Evolutionary conservation across 2,329 filamentous ascomycete genomes (phyloP), one percentile per base, ranked within the genome.

Genomic region (Coniella vitis): DNA sequence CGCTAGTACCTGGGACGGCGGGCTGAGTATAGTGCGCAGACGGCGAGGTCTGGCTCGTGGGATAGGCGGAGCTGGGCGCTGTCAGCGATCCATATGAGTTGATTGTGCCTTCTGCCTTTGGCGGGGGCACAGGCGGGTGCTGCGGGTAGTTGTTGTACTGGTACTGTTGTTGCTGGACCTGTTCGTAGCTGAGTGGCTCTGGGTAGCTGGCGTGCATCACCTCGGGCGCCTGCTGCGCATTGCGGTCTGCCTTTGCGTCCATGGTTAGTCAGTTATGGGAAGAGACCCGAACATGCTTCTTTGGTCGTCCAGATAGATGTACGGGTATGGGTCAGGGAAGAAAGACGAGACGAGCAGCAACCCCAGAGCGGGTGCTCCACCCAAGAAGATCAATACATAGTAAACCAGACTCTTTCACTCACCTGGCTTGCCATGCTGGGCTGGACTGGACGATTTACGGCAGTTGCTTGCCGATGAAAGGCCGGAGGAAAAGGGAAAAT

Each of bases 141-240:
- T 39, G 47, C 12, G 38, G 31, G 36, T 47, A 47, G 9, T 53
- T 22, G 19, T 41, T 44, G 21, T 42, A 46, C n/a, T 40, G 47
- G 29, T 31, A 9, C 22, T 34, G 38, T 17, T 48, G 34, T 22
- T 42, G 47, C 19, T 53, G 39, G 25, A 29, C 10, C 17, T 45
- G 47, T 4, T 39, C 25, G 10, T 34, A 14, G 7, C 31, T 16
- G 4, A 48, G 37, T n/a, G 49, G 42, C 43, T 54, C 52, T 16
- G 49, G 52, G 31, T 47, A 54, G 32, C 40, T 42, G 4, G 16
- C 7, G 3, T 22, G 1, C 10, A 45, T 36, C 42, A 54, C 36
- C 43, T 54, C 49, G 12, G 52, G 52, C 34, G 52, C 52, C 16
- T 54, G 45, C 14, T 54, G 47, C 19, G 36, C 49, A 13, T 46